Percentiles rank a stretch among this genome's conserved stretches.
phyloP scores from a whole-genome alignment of 2,329 filamentous ascomycete genomes.

The Claviceps lovelessii region DNA sequence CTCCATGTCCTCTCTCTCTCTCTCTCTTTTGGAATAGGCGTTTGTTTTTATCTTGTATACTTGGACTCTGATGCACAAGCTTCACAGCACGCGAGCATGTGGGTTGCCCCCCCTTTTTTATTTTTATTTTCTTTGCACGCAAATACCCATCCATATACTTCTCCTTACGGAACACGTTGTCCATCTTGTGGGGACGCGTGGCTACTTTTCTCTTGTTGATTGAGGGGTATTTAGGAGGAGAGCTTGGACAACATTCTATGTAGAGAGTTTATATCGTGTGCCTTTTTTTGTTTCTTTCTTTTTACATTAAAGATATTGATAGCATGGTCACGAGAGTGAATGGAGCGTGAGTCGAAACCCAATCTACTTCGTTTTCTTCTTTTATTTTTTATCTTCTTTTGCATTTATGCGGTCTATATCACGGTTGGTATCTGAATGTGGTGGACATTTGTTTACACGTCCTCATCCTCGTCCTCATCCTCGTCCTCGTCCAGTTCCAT shows the following conservation, averaged over 20 bases:
- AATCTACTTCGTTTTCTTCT: too few species aligned
- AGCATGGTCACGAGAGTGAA: too few species aligned
- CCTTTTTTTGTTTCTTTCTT: background rate
- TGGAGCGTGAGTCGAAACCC: too few species aligned
- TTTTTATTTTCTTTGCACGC: background rate
- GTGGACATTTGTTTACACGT: slow-evolving; percentile 6
- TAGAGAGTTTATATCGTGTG: background rate
- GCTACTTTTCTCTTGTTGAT: background rate
- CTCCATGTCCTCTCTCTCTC: background rate
- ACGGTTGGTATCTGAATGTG: background rate
- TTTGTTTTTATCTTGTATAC: background rate
- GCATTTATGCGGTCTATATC: background rate
- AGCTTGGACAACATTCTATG: background rate
- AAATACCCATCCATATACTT: background rate
- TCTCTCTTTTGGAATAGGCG: background rate
- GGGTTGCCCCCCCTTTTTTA: background rate
- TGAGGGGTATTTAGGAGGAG: background rate
- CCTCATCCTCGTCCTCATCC: slow-evolving; percentile 25
- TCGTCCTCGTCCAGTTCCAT: slow-evolving; percentile 42
- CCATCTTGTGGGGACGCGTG: background rate
- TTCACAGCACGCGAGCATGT: background rate
- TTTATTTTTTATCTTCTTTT: background rate
- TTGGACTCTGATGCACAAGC: background rate
- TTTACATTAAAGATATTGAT: too few species aligned
- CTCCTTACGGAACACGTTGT: background rate